Evolutionary conservation across 2,329 filamentous ascomycete genomes (phyloP).

Genomic region (Verticillium tricorpus): DNA sequence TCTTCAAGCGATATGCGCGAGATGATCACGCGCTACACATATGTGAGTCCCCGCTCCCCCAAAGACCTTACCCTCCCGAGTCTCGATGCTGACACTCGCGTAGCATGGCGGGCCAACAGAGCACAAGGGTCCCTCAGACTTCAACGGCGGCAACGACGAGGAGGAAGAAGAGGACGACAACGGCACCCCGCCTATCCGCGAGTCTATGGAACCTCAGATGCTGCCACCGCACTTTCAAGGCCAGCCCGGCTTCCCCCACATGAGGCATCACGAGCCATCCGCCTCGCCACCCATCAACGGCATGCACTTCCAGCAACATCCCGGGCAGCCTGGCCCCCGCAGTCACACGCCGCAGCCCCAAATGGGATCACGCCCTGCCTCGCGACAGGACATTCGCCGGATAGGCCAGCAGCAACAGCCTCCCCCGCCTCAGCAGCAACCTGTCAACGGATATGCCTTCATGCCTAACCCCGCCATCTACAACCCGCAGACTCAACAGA

Average conservation of each 20-base stretch:
- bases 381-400: conserved; percentile 73
- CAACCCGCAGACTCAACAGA: conserved; percentile 54
- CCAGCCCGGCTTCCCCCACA: conserved; percentile 69
- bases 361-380: conserved; percentile 70
- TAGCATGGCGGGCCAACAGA: conserved; percentile 92
- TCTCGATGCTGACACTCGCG: conserved; percentile 10
- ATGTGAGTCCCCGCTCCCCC: conserved; percentile 55
- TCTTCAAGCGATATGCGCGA: conserved; percentile 92
- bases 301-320: conserved; percentile 58
- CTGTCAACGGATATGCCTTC: conserved; percentile 71
- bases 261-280: conserved; percentile 77
- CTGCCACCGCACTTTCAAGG: conserved; percentile 68
- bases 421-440: conserved; percentile 54
- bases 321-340: conserved; percentile 44
- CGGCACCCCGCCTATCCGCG: conserved; percentile 67
- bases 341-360: conserved; percentile 80
- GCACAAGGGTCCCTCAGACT: conserved; percentile 92
- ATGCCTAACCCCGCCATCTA: conserved; percentile 85
- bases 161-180: conserved; percentile 77
- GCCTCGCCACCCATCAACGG: conserved; percentile 87
- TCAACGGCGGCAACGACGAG: conserved; percentile 81
- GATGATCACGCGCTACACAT: conserved; percentile 82
- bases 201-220: conserved; percentile 53
- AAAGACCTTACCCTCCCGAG: not conserved
- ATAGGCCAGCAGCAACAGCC: conserved; percentile 61